Conservation (phyloP, 2,329 filamentous ascomycete species). For the Aspergillus caelatus region DNA sequence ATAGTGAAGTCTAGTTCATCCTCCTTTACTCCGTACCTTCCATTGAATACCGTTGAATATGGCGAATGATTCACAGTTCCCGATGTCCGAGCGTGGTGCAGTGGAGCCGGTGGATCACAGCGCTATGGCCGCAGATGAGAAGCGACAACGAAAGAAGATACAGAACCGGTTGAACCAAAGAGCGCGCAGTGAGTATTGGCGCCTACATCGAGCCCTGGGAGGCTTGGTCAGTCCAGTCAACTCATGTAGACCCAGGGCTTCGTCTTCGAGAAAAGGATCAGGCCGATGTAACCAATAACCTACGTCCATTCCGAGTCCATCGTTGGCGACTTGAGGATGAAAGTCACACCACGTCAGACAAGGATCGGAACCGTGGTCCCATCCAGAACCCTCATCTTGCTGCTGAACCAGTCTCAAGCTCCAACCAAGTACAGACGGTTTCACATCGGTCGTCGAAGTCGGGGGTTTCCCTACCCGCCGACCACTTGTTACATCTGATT, state of each 20-base stretch:
- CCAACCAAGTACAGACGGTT: not conserved
- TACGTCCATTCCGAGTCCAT: constrained; percentile 10
- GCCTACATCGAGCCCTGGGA: not conserved
- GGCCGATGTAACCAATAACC: not conserved
- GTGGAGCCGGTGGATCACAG: not conserved
- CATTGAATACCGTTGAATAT: not conserved
- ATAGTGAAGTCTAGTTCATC: too few relatives aligned
- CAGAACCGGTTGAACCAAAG: constrained; percentile 22
- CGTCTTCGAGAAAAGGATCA: constrained; percentile 3
- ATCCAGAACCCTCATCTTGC: not conserved
- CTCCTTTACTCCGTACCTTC: too few relatives aligned
- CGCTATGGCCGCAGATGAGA: constrained; percentile 1
- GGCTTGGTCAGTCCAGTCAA: not conserved
- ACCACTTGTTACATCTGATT: constrained; percentile 29
- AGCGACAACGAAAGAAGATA: constrained; percentile 12
- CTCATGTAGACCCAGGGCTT: constrained; percentile 6
- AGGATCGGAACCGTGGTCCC: too few relatives aligned
- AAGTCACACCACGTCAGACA: not conserved
- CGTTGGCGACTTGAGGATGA: constrained; percentile 16
- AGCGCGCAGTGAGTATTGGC: constrained; percentile 15
- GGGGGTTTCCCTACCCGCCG: constrained; percentile 12
- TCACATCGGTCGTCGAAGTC: not conserved
- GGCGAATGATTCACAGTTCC: not conserved
- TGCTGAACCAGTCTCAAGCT: not conserved
- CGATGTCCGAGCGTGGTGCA: not conserved